These are phyloP conservation scores for Sequoiadendron giganteum DNA, from an alignment of 75 land plant genomes.

Conservation along the genomic window DNA sequence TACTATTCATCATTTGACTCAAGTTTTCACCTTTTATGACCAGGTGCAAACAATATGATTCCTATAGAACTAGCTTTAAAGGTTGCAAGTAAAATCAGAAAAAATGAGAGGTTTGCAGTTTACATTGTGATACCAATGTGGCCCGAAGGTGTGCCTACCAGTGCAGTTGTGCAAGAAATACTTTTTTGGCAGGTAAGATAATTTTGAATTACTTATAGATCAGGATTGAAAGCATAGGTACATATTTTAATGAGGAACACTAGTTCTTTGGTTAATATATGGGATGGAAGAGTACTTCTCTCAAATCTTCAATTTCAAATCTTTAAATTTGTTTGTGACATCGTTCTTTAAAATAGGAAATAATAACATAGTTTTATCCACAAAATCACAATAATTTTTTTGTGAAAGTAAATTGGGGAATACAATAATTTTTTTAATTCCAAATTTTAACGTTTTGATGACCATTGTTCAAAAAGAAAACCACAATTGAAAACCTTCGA, in stretches of 20 bases:
- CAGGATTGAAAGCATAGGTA: no score
- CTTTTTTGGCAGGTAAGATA: conserved; percentile 71
- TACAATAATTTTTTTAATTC: no score
- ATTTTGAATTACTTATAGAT: not conserved
- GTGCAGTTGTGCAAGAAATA: conserved; percentile 61
- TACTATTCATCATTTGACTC: not conserved
- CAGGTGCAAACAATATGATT: conserved; percentile 77
- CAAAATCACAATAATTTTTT: not conserved
- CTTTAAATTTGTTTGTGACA: not conserved
- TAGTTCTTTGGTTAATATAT: not conserved
- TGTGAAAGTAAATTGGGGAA: no score
- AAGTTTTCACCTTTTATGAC: conserved; percentile 8
- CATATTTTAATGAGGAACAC: not conserved
- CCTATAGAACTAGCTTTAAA: conserved; percentile 82
- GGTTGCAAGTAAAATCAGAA: conserved; percentile 70
- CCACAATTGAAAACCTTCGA: no score
- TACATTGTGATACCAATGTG: conserved; percentile 84
- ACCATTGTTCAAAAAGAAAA: no score
- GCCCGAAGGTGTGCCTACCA: conserved; percentile 75
- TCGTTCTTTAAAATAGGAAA: not conserved
- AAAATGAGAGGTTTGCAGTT: conserved; percentile 64
- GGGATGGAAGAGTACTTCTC: not conserved
- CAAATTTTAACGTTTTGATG: no score
- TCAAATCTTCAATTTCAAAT: not conserved
- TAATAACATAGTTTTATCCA: not conserved